phyloP scores from a whole-genome alignment of 805 yeast species.

The Teunomyces gatunensis region DNA sequence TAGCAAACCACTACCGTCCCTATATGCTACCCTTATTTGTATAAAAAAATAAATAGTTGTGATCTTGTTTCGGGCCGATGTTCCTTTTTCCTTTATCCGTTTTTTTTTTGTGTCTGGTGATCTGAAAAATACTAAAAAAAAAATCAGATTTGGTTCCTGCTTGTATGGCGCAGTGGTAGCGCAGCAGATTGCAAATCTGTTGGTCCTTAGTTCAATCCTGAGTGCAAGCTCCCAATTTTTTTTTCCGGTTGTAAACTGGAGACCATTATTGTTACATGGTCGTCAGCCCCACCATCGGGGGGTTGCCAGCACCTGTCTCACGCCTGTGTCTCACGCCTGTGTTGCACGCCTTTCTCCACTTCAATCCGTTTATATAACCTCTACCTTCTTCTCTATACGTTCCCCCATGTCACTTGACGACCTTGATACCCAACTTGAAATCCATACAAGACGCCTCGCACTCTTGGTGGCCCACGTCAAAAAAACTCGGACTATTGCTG shows the following conservation, averaged over 20 bases:
- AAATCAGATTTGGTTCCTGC: conserved; percentile 23
- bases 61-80: too few relatives aligned
- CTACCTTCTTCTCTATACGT: too few relatives aligned
- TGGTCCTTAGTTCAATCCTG: conserved; percentile 98
- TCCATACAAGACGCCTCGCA: not conserved
- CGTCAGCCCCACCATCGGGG: not conserved
- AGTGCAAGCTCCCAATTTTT: conserved; percentile 67
- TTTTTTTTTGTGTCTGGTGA: too few relatives aligned
- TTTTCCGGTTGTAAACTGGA: not conserved
- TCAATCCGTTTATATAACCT: too few relatives aligned
- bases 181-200: conserved; percentile 99
- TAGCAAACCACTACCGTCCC: too few relatives aligned
- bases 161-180: conserved; percentile 97
- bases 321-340: too few relatives aligned
- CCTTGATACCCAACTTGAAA: not conserved
- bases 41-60: too few relatives aligned
- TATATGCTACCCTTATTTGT: too few relatives aligned
- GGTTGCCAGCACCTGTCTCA: too few relatives aligned
- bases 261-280: not conserved
- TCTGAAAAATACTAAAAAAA: too few relatives aligned
- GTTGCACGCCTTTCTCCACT: too few relatives aligned
- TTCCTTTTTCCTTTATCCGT: too few relatives aligned
- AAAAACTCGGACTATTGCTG: not conserved
- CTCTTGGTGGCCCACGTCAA: not conserved
- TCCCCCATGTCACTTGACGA: not conserved